Base-by-base conservation (phyloP, 1,139 yeast species). In the Taiozyma sp. region DNA sequence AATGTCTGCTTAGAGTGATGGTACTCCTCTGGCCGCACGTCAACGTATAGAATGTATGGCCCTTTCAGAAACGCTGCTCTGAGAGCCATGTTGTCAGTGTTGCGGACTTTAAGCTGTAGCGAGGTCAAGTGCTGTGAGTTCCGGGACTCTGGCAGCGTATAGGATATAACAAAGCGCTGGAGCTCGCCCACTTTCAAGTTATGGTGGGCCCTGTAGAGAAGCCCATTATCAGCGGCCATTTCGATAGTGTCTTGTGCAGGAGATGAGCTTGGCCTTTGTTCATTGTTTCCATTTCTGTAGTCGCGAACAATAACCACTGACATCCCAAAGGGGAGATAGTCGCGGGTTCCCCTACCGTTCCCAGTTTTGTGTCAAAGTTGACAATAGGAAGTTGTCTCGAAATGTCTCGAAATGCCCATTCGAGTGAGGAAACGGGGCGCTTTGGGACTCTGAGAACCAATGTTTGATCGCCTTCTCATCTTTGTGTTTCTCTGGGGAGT, bases 1-100 rank as follows among this genome's bases (percentile, higher is more conserved):
- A 79, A 81, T 2, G 71, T 70, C 56, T 84, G 84, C 46, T 74
- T 70, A 28, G 78, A 70, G 54, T 80, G 84, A 50, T 81, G 76
- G 63, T 82, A 93, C 32, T 80, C 87, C 10, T 71, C 79, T 0
- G 88, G 76, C 47, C 84, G 71, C 48, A 95, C 83, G 67, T 93
- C 97, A 24, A 85, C 93, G 62, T 92, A 93, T 3, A 93, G 66
- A n/a, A 87, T 79, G 63, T 82, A 92, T 0, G 99, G 99, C 0
- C 98, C 99, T 43, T 91, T 84, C 28, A 93, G 70, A 64, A 86
- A 89, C 0, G 96, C 96, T 0, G 98, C 97, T 46, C 97, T 70
- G 59, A 88, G 70, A 0, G 97, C 83, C 12, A 88, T 67, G 51
- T 83, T 81, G 61, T 90, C 96, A 7, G 74, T 74, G 66, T 93